Percentiles rank a stretch among this genome's conserved stretches.
phyloP scores from a whole-genome alignment of 228 moss, liverwort and hornwort species.

The Sphagnum magellanicum region DNA sequence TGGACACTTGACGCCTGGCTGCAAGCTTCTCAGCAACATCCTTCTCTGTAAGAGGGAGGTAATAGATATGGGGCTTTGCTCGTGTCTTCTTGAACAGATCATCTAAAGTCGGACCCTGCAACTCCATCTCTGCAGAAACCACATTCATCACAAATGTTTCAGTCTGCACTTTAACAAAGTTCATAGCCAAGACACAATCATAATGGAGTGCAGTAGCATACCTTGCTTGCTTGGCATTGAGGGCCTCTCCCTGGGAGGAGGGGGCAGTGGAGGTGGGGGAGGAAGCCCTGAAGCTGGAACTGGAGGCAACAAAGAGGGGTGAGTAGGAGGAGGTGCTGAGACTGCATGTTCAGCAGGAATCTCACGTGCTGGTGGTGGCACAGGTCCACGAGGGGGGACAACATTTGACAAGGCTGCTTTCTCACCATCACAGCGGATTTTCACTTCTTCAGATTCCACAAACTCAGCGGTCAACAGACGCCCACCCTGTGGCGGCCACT shows the following conservation, averaged over 20 bases:
- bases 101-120: constrained; percentile 43
- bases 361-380: constrained; percentile 15
- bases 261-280: constrained; percentile 61
- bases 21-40: constrained; percentile 24
- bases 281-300: constrained; percentile 38
- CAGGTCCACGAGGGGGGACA: constrained; percentile 38
- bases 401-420: constrained; percentile 26
- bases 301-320: constrained; percentile 31
- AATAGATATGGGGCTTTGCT: constrained; percentile 47
- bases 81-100: constrained; percentile 52
- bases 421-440: constrained; percentile 29
- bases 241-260: constrained; percentile 58
- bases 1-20: constrained; percentile 21
- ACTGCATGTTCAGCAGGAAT: constrained; percentile 22
- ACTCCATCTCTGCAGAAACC: constrained; percentile 20
- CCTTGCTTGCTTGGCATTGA: constrained; percentile 29
- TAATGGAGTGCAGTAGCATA: constrained; percentile 4
- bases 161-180: background rate
- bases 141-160: background rate
- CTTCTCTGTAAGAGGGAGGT: constrained; percentile 39
- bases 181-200: too few species aligned
- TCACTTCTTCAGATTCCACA: constrained; percentile 52
- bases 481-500: constrained; percentile 50
- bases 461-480: constrained; percentile 42
- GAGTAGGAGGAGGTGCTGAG: constrained; percentile 13